These are phyloP conservation scores for Rutidosis leptorrhynchoides DNA, from an alignment of 129 eudicot species.

Conservation along the genomic window DNA sequence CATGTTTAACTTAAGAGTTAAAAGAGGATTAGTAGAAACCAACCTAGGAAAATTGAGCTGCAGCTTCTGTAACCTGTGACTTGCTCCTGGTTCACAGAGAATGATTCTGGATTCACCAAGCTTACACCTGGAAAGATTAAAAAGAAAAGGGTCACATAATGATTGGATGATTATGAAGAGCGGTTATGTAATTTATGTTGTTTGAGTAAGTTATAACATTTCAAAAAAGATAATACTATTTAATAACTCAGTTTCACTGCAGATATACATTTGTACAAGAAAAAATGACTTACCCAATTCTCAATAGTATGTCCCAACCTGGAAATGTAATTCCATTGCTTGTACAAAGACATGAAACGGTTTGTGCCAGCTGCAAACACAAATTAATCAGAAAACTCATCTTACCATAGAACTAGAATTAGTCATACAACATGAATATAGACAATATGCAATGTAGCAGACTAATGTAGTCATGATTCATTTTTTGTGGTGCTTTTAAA, in stretches of 20 bases:
- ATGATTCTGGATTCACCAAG: conserved; percentile 90
- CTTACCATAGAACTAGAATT: not conserved
- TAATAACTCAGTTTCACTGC: not conserved
- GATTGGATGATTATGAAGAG: conserved; percentile 9
- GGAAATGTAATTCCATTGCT: conserved; percentile 86
- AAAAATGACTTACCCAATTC: conserved; percentile 60
- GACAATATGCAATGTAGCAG: not conserved
- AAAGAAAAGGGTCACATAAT: not conserved
- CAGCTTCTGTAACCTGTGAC: conserved; percentile 88
- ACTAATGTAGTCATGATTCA: not conserved
- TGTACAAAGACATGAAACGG: conserved; percentile 72
- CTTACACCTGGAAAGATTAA: conserved; percentile 69
- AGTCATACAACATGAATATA: not conserved
- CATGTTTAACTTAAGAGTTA: too few species aligned
- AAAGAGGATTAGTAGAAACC: conserved; percentile 20
- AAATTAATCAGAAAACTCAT: not conserved
- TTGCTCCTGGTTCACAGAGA: conserved; percentile 79
- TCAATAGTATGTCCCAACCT: conserved; percentile 84
- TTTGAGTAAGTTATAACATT: not conserved
- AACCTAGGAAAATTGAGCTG: conserved; percentile 98
- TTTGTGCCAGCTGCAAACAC: conserved; percentile 68
- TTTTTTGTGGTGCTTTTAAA: not conserved
- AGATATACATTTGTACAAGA: conserved; percentile 1
- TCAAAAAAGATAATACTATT: not conserved
- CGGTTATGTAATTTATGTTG: not conserved